Percentiles rank a stretch among this genome's conserved stretches.
phyloP scores from a whole-genome alignment of 257 asterid species.

The Agastache rugosa region DNA sequence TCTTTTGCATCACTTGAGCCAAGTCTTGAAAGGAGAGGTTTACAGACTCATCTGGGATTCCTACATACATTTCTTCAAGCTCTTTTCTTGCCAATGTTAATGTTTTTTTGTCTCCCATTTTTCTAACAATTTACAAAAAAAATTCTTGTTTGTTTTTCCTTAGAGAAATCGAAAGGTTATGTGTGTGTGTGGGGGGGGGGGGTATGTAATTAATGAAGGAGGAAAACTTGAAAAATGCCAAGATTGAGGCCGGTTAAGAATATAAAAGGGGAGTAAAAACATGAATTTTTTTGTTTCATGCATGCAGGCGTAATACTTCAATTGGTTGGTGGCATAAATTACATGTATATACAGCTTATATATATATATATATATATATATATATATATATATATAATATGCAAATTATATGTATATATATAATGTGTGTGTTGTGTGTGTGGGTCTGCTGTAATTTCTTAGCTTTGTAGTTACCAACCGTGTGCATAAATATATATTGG shows the following conservation, averaged over 20 bases:
- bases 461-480: constrained; percentile 7
- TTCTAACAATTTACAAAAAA: not conserved
- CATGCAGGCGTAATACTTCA: constrained; percentile 24
- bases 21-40: constrained; percentile 83
- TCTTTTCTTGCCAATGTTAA: constrained; percentile 61
- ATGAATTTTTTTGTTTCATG: not conserved
- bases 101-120: constrained; percentile 59
- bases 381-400: too few species aligned
- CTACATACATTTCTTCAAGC: constrained; percentile 68
- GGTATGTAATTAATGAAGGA: constrained; percentile 26
- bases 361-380: not conserved
- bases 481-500: constrained; percentile 4
- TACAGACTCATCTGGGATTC: constrained; percentile 83
- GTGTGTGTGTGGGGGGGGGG: not conserved
- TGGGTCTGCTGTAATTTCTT: not conserved
- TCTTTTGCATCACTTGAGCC: constrained; percentile 56
- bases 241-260: constrained; percentile 39
- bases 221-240: constrained; percentile 3
- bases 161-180: not conserved
- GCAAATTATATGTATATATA: too few species aligned
- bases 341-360: not conserved
- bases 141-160: not conserved
- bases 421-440: not conserved
- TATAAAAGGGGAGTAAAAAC: not conserved
- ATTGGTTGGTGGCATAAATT: constrained; percentile 8